Base-by-base conservation (phyloP, 2,329 filamentous ascomycete genomes). In the Ophiocordyceps unilateralis region DNA sequence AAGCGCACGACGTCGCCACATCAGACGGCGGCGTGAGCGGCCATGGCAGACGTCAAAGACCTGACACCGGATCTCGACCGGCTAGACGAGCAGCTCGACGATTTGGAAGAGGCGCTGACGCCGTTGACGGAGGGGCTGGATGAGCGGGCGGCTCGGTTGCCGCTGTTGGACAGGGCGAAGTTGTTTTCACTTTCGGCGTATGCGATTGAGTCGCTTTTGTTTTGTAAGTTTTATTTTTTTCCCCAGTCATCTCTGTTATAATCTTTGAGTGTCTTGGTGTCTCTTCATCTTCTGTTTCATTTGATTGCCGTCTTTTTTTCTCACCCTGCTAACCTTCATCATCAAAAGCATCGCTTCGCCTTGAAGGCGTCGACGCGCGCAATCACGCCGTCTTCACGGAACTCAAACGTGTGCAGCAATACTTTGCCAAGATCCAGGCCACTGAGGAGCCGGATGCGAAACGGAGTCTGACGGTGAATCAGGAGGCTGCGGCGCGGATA, bases 151-250 rank as follows among this genome's bases (percentile, higher is more conserved):
- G 79, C 77, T 44, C 86, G 86, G 56, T 70, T 96, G 23, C 88
- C 89, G 2, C 70, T 96, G n/a, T 71, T 98, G 47, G 89, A 96
- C 67, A 88, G 86, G 65, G 87, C 91, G 8, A 95, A 96, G 64
- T 77, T 95, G 46, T 86, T 93, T 57, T 80, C 91, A n/a, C 69
- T 93, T 19, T 71, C 81, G 42, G 82, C 86, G 17, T 98, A 96
- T 59, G 75, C 88, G 0, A 80, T 98, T 48, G 89, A 96, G 56
- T 93, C 88, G 1, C 67, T 94, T 10, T 66, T 98, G 8, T 96
- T 93, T 61, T 83, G 83, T 87, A 63, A 48, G 75, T 17, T 22
- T 39, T n/a, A 5, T n/a, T 24, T 23, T 36, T 11, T 17, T 34
- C 2, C 12, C 28, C 5, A n/a, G n/a, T 36, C 32, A 19, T 32